Percentiles rank a stretch among this genome's conserved stretches.
These are phyloP conservation scores for Brassica juncea DNA, from an alignment of 345 rosid genomes.

Conservation along the genomic window DNA sequence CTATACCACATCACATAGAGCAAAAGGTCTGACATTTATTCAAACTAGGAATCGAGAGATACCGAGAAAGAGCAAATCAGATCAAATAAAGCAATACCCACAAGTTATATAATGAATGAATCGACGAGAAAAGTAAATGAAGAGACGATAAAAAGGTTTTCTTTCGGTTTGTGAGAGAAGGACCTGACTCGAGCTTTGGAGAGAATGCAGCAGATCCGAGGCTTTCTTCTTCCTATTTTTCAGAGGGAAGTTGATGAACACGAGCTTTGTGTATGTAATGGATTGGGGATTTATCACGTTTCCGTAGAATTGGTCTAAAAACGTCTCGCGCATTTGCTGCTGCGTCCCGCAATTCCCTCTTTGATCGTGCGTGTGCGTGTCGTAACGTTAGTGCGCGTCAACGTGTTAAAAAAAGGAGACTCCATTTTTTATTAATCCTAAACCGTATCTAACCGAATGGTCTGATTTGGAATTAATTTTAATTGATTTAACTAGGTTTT, in stretches of 20 bases:
- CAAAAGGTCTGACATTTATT: conserved; percentile 5
- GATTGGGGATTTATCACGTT: conserved; percentile 6
- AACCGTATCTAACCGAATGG: background rate
- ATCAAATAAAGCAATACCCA: conserved; percentile 22
- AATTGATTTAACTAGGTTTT: background rate
- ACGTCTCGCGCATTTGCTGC: conserved; percentile 46
- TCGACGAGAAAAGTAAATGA: background rate
- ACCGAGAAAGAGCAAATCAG: background rate
- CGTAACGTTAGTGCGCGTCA: background rate
- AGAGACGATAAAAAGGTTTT: background rate
- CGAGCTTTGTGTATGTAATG: conserved; percentile 7
- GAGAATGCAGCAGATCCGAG: conserved; percentile 37
- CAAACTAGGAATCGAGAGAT: background rate
- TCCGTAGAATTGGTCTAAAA: conserved; percentile 40
- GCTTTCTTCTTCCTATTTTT: background rate
- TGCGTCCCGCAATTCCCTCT: conserved; percentile 34
- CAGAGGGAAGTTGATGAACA: conserved; percentile 17
- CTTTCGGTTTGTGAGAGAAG: background rate
- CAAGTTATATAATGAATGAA: background rate
- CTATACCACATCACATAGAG: background rate
- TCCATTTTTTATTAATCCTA: background rate
- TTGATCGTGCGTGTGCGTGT: conserved; percentile 35
- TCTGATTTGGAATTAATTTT: background rate
- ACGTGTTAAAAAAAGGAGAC: conserved; percentile 8
- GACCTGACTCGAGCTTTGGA: conserved; percentile 34